phyloP scores from a whole-genome alignment of 805 yeast species.

The Torulaspora franciscae region DNA sequence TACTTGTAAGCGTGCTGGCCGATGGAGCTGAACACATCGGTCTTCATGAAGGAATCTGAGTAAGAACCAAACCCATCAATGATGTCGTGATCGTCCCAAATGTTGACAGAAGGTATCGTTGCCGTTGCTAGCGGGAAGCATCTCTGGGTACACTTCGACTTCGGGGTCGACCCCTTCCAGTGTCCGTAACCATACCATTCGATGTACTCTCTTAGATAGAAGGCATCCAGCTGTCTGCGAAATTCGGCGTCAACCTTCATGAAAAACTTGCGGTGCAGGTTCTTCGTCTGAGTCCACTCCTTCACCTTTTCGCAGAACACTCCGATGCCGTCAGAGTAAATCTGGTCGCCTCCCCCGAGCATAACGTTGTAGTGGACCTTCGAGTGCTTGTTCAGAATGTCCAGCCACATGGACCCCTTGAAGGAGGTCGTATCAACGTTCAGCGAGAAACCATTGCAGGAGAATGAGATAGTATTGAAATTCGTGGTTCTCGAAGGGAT shows the following conservation, averaged over 20 bases:
- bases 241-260: slow-evolving; percentile 47
- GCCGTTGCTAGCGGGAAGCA: slow-evolving; percentile 72
- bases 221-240: slow-evolving; percentile 52
- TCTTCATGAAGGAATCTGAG: slow-evolving; percentile 64
- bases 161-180: slow-evolving; percentile 58
- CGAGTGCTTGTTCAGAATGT: slow-evolving; percentile 66
- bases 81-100: slow-evolving; percentile 93
- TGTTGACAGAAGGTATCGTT: slow-evolving; percentile 77
- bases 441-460: slow-evolving; percentile 88
- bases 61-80: slow-evolving; percentile 96
- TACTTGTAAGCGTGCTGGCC: slow-evolving; percentile 80
- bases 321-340: slow-evolving; percentile 81
- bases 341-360: slow-evolving; percentile 97
- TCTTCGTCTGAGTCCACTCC: slow-evolving; percentile 58
- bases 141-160: slow-evolving; percentile 61
- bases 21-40: slow-evolving; percentile 61
- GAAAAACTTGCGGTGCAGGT: slow-evolving; percentile 43
- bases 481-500: slow-evolving; percentile 60
- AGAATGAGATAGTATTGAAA: slow-evolving; percentile 77
- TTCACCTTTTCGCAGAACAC: slow-evolving; percentile 47
- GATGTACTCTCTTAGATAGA: slow-evolving; percentile 67
- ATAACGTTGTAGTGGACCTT: slow-evolving; percentile 76
- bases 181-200: slow-evolving; percentile 89
- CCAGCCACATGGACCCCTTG: slow-evolving; percentile 80
- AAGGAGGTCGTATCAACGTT: slow-evolving; percentile 61